phyloP scores from a whole-genome alignment of 1,284 basidiomycete genomes.

The Moesziomyces globuligerus region DNA sequence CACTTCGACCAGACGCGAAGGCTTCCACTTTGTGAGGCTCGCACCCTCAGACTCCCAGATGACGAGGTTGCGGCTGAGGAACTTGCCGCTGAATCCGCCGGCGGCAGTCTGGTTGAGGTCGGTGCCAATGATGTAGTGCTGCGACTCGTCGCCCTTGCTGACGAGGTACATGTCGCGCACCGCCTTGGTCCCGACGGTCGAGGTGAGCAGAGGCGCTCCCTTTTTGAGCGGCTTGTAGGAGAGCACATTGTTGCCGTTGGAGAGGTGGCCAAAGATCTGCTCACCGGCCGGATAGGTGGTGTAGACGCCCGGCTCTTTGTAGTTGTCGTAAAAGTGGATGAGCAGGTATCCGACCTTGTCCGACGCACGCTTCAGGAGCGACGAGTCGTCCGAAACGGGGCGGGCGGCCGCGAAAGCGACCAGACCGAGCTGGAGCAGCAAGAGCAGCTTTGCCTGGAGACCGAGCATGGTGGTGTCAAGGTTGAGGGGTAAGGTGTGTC shows the following conservation, averaged over 20 bases:
- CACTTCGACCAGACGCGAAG: constrained; percentile 12
- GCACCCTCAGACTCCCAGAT: constrained; percentile 28
- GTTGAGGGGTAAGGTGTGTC: too few relatives aligned
- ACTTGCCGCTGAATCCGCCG: constrained; percentile 15
- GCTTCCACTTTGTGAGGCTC: constrained; percentile 28
- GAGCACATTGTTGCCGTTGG: constrained; percentile 24
- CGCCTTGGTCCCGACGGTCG: constrained; percentile 24
- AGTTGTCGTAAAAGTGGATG: constrained; percentile 34
- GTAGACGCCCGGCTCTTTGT: constrained; percentile 13
- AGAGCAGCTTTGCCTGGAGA: constrained; percentile 3
- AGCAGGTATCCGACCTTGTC: constrained; percentile 36
- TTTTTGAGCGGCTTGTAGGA: constrained; percentile 29
- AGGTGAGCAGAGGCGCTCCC: constrained; percentile 23
- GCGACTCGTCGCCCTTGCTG: constrained; percentile 18
- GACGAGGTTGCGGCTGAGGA: constrained; percentile 22
- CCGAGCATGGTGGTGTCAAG: constrained; percentile 5
- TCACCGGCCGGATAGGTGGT: constrained; percentile 29
- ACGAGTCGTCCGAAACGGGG: constrained; percentile 1
- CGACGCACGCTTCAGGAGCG: constrained; percentile 6
- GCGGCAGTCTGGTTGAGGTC: constrained; percentile 37
- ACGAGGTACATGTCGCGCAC: constrained; percentile 40
- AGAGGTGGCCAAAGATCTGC: constrained; percentile 28
- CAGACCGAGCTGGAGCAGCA: constrained; percentile 12
- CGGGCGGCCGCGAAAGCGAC: not conserved
- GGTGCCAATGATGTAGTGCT: constrained; percentile 37